Evolutionary conservation across 2,329 filamentous ascomycete genomes (phyloP), one percentile per base, ranked within the genome.

Genomic region (Zymoseptoria pseudotritici): DNA sequence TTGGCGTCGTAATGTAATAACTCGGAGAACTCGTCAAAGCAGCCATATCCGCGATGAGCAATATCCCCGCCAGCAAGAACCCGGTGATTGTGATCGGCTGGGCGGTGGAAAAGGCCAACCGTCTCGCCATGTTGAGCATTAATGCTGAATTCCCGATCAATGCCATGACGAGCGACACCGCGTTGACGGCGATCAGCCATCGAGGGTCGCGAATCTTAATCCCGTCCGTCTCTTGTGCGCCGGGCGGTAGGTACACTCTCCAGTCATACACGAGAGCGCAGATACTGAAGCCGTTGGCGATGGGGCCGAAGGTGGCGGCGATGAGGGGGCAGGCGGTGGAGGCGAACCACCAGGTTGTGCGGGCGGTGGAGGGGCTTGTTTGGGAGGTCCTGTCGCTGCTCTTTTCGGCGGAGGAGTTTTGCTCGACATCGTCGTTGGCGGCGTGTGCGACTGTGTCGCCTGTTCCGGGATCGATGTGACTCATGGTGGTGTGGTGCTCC

Each of bases 51-150:
- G 75, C 76, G 26, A 85, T 80, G 29, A 86, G 74, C 1, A 86
- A 74, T 4, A 80, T 61, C 0, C 81, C 82, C 11, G 83, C 77
- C 2, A 83, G 65, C 53, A 82, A 79, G 73, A 82, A 86, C n/a
- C 83, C 82, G n/a, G 79, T 66, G 36, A 86, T 83, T 0, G 82
- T 85, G 51, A 85, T 81, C 1, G 83, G 80, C 65, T 85, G 83
- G 0, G 83, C 82, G 24, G 84, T 73, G 4, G 75, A 73, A 67
- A 86, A 86, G 0, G 75, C 73, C 9, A 86, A 66, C 11, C 82
- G 76, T 22, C 78, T 76, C 2, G 82, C 80, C 83, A 86, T 86
- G 69, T 84, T 85, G 22, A 85, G 74, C 1, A 85, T 75, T 6
- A 86, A 71, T 2, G 79, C 75, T 13, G 80, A 66, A 60, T 86